phyloP scores from a whole-genome alignment of 2,329 filamentous ascomycete species.

The Fusarium sp. region DNA sequence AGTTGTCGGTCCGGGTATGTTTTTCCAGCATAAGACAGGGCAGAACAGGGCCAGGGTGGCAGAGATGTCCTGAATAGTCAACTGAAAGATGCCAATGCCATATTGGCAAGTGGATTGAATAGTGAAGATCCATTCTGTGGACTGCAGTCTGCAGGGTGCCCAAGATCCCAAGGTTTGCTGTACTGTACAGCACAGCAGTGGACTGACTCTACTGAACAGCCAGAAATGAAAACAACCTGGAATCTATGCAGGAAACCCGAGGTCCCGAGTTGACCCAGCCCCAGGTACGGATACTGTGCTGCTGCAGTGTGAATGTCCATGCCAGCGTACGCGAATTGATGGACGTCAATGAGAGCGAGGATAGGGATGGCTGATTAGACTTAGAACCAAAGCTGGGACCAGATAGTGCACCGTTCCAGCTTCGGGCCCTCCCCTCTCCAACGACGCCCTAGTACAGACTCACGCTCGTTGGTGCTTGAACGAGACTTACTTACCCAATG shows the following conservation, averaged over 20 bases:
- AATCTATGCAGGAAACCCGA: neutral
- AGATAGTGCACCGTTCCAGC: constrained; percentile 15
- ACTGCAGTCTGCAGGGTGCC: neutral
- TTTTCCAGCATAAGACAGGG: constrained; percentile 24
- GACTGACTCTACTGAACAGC: neutral
- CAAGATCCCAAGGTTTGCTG: neutral
- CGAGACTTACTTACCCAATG: constrained; percentile 30
- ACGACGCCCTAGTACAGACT: constrained; percentile 22
- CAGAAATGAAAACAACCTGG: neutral
- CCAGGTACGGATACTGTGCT: neutral
- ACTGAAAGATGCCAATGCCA: constrained; percentile 4
- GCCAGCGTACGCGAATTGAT: neutral
- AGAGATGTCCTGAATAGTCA: constrained; percentile 1
- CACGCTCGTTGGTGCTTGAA: constrained; percentile 16
- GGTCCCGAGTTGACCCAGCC: neutral
- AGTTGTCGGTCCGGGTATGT: constrained; percentile 14
- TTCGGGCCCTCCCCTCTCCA: constrained; percentile 33
- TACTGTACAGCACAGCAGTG: neutral
- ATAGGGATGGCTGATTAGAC: constrained; percentile 24
- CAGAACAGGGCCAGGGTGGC: neutral
- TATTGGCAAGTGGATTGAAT: constrained; percentile 20
- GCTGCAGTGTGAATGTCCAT: neutral
- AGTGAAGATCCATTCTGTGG: constrained; percentile 16
- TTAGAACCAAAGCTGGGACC: neutral
- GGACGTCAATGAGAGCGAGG: constrained; percentile 4